Evolutionary conservation across 495 filamentous ascomycete genomes (phyloP), one percentile per base, ranked within the genome.

Genomic region (Neurospora tetraspora): DNA sequence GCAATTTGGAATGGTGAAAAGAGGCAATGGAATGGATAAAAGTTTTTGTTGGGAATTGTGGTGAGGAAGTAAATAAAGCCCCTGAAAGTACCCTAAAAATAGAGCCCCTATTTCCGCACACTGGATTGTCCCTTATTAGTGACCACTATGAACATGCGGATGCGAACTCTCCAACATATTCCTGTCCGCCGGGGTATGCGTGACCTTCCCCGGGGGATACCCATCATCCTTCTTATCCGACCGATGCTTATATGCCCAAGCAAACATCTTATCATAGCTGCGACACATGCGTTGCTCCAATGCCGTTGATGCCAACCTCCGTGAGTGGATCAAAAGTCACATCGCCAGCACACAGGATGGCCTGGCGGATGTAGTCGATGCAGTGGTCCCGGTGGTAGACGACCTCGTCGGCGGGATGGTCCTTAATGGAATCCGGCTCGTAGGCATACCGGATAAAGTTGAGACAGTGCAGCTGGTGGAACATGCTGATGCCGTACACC

Each of bases 311-410:
- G 27, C 45, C 70, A 3, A 39, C 27, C 23, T 53, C 47, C 12
- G 43, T 71, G 4, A 43, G 34, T 11, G 40, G 43, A 40, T 74
- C 72, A 16, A 81, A 31, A 5, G 74, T 71, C 31, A 79, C 73
- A 68, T 83, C 79, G 8, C 73, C 78, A 23, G 75, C 71, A 72
- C 79, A 82, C 78, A 80, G 81, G 23, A 81, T 70, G 20, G 71
- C 69, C 71, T 81, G 77, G 5, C 77, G 77, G 38, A 82, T 70
- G 59, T 73, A 77, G 38, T 81, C 80, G 20, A 81, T 43, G 71
- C 80, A 82, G 71, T 82, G 80, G 38, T 78, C 80, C 73, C 43
- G 27, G 43, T 75, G 74, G 16, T 69, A 37, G 11, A 36, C 37
- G 16, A 69, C 53, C 27, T 74, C 59, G 31, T 72, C 59, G 20